Base-by-base conservation (phyloP, 352 stramenopile genomes). In the Pythium aphanidermatum region DNA sequence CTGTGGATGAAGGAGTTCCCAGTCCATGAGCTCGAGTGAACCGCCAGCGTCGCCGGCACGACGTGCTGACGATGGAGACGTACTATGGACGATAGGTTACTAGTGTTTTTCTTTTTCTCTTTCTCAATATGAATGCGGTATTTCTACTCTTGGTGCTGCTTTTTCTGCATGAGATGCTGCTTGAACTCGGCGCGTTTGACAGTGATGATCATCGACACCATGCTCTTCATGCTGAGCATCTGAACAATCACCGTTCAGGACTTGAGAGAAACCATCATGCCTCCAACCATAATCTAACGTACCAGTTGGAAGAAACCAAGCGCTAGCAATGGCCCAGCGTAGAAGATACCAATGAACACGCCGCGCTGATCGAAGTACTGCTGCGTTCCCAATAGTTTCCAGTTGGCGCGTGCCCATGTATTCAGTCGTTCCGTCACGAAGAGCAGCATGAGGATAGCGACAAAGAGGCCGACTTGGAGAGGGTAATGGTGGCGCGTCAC, bases 1-100 rank as follows among this genome's bases (percentile, higher is more conserved):
- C 70, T 99, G 28, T 99, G 96, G 96, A 90, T 91, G 72, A 83
- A 86, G 54, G 84, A 95, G 59, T 92, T 85, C 62, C 83, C 82
- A 1, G 83, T 94, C 20, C 58, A 83, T 31, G 83, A 94, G 58
- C 67, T 94, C 26, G 67, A 88, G 38, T 92, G 71, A 72, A n/a
- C n/a, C n/a, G n/a, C n/a, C n/a, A n/a, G n/a, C n/a, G n/a, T n/a
- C n/a, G n/a, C n/a, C n/a, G n/a, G n/a, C n/a, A 40, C 14, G 14
- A 21, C 34, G 34, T 11, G 14, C 14, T 17, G 23, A 38, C 33
- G 2, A 47, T 55, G 23, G 10, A 8, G 20, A 25, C n/a, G 54
- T 35, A 12, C 37, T 59, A 33, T 59, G 29, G 46, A 29, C 34
- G 36, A 56, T 62, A 53, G 54, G 54, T 52, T n/a, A 43, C 53